Base-by-base conservation (phyloP, 1,284 basidiomycete genomes). In the Hemileia vastatrix region DNA sequence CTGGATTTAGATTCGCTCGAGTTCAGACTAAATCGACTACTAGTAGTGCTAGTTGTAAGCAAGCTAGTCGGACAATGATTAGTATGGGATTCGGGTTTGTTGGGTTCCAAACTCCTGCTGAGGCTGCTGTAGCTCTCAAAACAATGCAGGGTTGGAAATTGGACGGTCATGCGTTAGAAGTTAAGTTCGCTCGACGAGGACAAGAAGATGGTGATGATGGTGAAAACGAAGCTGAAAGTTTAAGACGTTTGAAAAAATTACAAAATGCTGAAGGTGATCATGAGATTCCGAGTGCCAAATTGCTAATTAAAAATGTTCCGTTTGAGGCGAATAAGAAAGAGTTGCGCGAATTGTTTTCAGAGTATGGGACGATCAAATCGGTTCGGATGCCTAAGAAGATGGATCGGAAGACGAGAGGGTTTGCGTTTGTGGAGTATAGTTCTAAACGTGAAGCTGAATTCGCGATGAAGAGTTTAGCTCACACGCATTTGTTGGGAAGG, bases 71-170 rank as follows among this genome's bases (percentile, higher is more conserved):
- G 4, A 72, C 78, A 15, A 79, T 82, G 48, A 78, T 94, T 45
- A 90, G 88, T 72, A 93, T 95, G 91, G 92, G 93, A 0, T 97
- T 93, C 75, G 94, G 92, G 0, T 98, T 98, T 72, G 83, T 95
- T 33, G 94, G 93, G 2, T 97, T 97, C 80, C 84, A 83, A 73
- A 85, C 84, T 31, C 77, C 77, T 0, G 86, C 87, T 23, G 83
- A 81, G 3, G 93, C 94, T 40, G 80, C 82, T 72, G 82, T 81
- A 64, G 94, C 87, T n/a, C 70, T 89, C 68, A 83, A 83, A 71
- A 84, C 84, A 57, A 83, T 93, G 78, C 83, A 91, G 67, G 88
- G 87, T 0, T 85, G 87, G 68, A 83, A 86, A 52, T 79, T 97
- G 8, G 94, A 96, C 73, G 92, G 92, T 0, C 91, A 96, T 74